These are phyloP conservation scores for Tremellales sp. DNA, from an alignment of 1,284 basidiomycete genomes.

Conservation along the genomic window DNA sequence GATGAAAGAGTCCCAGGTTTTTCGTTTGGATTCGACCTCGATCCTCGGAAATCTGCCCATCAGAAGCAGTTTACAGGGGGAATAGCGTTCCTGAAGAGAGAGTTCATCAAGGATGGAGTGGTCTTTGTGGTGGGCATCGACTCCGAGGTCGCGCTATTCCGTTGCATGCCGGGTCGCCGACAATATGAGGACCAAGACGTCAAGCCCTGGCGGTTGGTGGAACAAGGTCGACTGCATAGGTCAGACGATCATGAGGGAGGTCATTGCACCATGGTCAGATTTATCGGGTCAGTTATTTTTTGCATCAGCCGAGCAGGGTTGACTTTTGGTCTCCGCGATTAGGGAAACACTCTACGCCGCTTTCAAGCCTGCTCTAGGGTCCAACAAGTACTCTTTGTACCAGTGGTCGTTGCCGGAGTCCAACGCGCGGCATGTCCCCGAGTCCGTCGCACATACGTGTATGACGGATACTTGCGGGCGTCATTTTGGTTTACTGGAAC, in stretches of 20 bases:
- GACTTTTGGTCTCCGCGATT: not conserved
- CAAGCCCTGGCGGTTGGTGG: slow-evolving; percentile 41
- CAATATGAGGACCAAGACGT: slow-evolving; percentile 27
- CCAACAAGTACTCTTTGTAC: slow-evolving; percentile 33
- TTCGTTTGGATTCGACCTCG: slow-evolving; percentile 11
- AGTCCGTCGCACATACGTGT: slow-evolving; percentile 29
- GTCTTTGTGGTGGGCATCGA: slow-evolving; percentile 43
- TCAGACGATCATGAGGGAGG: slow-evolving; percentile 33
- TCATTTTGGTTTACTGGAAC: slow-evolving; percentile 45
- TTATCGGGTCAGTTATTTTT: slow-evolving; percentile 38
- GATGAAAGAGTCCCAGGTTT: slow-evolving; percentile 14
- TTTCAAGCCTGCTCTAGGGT: slow-evolving; percentile 23
- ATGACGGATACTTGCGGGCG: slow-evolving; percentile 40
- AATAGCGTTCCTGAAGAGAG: slow-evolving; percentile 42
- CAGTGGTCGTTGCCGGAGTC: slow-evolving; percentile 49
- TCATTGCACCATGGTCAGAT: slow-evolving; percentile 39
- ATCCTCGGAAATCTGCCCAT: slow-evolving; percentile 2
- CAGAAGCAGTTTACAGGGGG: slow-evolving; percentile 43
- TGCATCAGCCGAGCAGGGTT: not conserved
- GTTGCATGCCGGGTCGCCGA: slow-evolving; percentile 32
- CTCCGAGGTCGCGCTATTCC: slow-evolving; percentile 30
- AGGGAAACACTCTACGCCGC: slow-evolving; percentile 47
- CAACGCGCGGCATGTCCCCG: slow-evolving; percentile 40
- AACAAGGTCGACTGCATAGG: slow-evolving; percentile 33
- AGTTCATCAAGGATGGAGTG: slow-evolving; percentile 39